Evolutionary conservation across 176 grass and related monocot genomes (phyloP).

Genomic region (Neostapfia colusana): DNA sequence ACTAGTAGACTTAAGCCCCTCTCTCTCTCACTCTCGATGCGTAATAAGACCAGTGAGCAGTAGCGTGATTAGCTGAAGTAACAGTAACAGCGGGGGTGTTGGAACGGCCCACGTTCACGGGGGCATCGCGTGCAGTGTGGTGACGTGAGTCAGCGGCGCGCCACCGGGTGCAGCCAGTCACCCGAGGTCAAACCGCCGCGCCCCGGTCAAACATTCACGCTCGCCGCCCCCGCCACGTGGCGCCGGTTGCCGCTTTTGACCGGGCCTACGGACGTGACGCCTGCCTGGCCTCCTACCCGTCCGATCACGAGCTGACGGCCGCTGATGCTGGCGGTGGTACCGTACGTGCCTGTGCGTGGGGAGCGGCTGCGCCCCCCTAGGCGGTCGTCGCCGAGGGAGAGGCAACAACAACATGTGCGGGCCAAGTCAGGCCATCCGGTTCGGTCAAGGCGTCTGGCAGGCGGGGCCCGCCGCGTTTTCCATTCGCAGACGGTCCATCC

Average conservation of each 20-base stretch:
- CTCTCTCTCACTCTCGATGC: not conserved
- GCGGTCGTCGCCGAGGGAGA: not conserved
- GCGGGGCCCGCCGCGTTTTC: not conserved
- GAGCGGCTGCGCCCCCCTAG: not conserved
- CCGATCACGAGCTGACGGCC: slow-evolving; percentile 34
- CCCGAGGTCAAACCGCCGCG: slow-evolving; percentile 25
- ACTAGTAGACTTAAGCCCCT: too few species aligned
- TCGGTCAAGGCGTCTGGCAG: slow-evolving; percentile 33
- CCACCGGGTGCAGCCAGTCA: slow-evolving; percentile 46
- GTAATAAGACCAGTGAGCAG: not conserved
- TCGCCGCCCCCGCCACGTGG: slow-evolving; percentile 40
- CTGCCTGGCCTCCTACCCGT: not conserved
- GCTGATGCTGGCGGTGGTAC: slow-evolving; percentile 15
- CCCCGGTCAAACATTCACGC: slow-evolving; percentile 48
- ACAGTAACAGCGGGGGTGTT: slow-evolving; percentile 2
- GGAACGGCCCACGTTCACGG: slow-evolving; percentile 41
- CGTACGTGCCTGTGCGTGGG: slow-evolving; percentile 18
- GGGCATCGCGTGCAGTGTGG: not conserved
- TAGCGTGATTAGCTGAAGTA: not conserved
- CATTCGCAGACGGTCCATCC: slow-evolving; percentile 7
- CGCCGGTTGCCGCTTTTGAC: slow-evolving; percentile 36
- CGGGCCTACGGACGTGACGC: slow-evolving; percentile 17
- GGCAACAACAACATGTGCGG: not conserved
- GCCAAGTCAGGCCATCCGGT: not conserved
- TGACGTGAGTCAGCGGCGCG: slow-evolving; percentile 50